Evolutionary conservation across 495 filamentous ascomycete genomes (phyloP).

Genomic region (Alectoria sarmentosa): DNA sequence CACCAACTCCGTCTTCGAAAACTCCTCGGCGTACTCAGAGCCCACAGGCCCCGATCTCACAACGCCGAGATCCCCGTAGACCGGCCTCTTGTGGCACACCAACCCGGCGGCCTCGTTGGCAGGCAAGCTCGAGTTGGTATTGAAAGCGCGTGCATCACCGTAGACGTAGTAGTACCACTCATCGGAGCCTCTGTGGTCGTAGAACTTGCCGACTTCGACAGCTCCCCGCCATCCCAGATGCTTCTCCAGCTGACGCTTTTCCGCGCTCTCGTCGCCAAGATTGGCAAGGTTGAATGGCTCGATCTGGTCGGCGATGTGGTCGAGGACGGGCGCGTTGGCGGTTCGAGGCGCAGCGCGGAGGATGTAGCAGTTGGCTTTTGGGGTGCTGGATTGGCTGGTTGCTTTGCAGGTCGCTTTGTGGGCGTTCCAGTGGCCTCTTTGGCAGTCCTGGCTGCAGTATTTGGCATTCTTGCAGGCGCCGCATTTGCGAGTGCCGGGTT

Average conservation of each 20-base stretch:
- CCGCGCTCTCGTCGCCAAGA: neutral
- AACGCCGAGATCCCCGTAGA: neutral
- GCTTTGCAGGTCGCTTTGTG: neutral
- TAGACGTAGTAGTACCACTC: conserved; percentile 1
- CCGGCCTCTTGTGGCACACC: neutral
- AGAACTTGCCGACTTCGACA: neutral
- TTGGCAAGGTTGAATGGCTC: neutral
- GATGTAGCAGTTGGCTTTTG: neutral
- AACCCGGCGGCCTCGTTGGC: neutral
- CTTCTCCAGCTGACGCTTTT: neutral
- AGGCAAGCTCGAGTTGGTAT: neutral
- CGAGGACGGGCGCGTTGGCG: neutral
- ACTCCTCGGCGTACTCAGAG: neutral
- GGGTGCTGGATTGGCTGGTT: neutral
- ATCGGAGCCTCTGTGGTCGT: neutral
- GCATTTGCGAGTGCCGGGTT: neutral
- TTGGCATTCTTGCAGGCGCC: neutral
- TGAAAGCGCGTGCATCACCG: neutral
- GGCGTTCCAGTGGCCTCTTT: neutral
- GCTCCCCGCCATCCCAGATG: neutral
- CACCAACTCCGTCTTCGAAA: neutral
- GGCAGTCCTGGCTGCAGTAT: neutral
- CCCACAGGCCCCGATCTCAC: neutral
- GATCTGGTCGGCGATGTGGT: neutral
- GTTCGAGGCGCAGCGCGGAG: neutral